A percentile compares a stretch with the other conserved stretches of the same genome.
Conservation (phyloP, 306 rosid genomes). For the Castanea crenata region DNA sequence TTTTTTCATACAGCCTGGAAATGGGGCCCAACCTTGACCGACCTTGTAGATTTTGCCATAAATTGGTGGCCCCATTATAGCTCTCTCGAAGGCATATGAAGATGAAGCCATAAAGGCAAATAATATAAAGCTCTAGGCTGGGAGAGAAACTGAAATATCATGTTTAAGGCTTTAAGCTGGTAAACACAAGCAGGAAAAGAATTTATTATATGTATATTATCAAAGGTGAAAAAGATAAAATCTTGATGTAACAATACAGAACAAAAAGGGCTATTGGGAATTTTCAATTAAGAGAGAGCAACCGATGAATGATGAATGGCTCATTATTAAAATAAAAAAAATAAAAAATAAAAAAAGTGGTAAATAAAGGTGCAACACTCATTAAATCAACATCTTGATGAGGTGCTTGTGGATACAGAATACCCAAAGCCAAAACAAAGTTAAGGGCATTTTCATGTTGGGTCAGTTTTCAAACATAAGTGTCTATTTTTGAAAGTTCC, state of each 20-base stretch:
- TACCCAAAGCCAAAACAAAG: too few species aligned
- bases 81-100: background rate
- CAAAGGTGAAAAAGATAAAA: background rate
- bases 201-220: background rate
- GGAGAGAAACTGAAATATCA: background rate
- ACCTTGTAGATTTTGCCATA: background rate
- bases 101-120: background rate
- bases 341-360: background rate
- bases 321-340: background rate
- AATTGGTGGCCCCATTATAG: background rate
- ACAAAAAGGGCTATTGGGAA: background rate
- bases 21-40: background rate
- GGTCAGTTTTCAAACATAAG: too few species aligned
- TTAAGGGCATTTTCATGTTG: too few species aligned
- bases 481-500: too few species aligned
- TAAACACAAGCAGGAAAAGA: background rate
- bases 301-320: background rate
- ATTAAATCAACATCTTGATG: background rate
- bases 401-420: background rate
- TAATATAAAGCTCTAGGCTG: background rate
- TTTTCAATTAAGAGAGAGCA: background rate
- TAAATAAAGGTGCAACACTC: background rate
- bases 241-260: background rate
- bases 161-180: background rate
- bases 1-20: conserved; percentile 1